These are phyloP conservation scores for Phoenix roebelenii DNA, from an alignment of 176 grass and related monocot species.

Conservation along the genomic window DNA sequence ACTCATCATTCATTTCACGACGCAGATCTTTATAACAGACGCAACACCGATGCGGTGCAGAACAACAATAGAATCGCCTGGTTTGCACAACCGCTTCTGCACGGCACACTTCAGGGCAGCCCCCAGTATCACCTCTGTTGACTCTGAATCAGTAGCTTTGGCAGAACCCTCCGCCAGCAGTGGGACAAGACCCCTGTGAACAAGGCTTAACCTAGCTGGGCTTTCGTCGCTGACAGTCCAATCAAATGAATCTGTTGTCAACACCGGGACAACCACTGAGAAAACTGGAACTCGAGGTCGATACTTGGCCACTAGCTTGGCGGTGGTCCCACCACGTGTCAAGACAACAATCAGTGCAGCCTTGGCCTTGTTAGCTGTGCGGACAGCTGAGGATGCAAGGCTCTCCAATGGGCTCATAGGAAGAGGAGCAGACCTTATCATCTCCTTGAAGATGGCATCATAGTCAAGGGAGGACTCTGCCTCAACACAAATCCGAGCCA, in stretches of 20 bases:
- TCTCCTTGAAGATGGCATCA: conserved; percentile 63
- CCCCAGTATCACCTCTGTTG: conserved; percentile 66
- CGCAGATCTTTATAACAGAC: conserved; percentile 93
- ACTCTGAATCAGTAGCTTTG: conserved; percentile 79
- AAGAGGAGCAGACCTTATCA: conserved; percentile 69
- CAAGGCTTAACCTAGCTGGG: conserved; percentile 67
- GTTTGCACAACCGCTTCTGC: conserved; percentile 55
- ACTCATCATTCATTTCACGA: conserved; percentile 46
- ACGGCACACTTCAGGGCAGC: conserved; percentile 58
- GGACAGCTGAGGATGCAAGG: conserved; percentile 78
- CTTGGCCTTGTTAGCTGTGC: conserved; percentile 73
- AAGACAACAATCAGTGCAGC: conserved; percentile 66
- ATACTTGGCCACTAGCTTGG: conserved; percentile 77
- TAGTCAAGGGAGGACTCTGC: conserved; percentile 83
- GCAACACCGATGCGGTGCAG: conserved; percentile 74
- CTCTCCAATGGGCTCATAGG: conserved; percentile 88
- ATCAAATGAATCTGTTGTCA: conserved; percentile 66
- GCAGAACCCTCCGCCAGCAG: conserved; percentile 75
- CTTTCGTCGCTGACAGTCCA: conserved; percentile 71
- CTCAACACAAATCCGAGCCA: conserved; percentile 81
- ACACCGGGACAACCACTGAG: conserved; percentile 69
- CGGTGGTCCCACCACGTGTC: conserved; percentile 83
- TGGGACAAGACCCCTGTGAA: conserved; percentile 70
- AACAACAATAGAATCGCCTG: conserved; percentile 60
- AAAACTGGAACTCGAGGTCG: conserved; percentile 75